Conservation (phyloP, 805 yeast genomes). For the Yamadazyma kitorensis region DNA sequence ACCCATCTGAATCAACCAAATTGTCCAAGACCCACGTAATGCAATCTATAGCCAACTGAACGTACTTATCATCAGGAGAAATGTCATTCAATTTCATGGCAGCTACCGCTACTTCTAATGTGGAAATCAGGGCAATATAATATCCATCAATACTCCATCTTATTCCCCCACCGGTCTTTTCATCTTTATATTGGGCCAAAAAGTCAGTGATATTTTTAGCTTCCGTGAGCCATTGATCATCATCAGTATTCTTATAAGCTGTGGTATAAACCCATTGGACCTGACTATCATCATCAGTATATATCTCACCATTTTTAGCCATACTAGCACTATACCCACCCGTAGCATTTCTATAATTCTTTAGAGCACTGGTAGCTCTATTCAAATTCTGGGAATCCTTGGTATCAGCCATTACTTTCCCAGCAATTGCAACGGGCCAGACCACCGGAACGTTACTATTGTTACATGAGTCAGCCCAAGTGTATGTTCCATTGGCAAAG, state of each 20-base stretch:
- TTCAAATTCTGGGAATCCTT: conserved; percentile 5
- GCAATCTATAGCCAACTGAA: conserved; percentile 17
- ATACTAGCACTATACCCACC: conserved; percentile 24
- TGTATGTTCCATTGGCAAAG: conserved; percentile 6
- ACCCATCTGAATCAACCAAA: conserved; percentile 14
- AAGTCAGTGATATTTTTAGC: conserved; percentile 32
- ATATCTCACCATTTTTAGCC: conserved; percentile 20
- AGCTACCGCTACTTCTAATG: conserved; percentile 23
- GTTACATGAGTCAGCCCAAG: conserved; percentile 17
- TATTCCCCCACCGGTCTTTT: conserved; percentile 47
- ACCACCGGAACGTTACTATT: conserved; percentile 15
- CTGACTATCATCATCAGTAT: conserved; percentile 27
- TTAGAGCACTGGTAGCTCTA: conserved; percentile 12
- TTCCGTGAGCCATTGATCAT: conserved; percentile 5
- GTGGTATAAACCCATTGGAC: conserved; percentile 19
- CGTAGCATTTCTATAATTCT: conserved; percentile 10
- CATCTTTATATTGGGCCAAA: conserved; percentile 64
- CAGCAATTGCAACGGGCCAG: conserved; percentile 26
- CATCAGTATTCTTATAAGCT: conserved; percentile 9
- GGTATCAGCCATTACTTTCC: conserved; percentile 16
- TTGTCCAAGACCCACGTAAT: conserved; percentile 13
- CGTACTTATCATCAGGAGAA: conserved; percentile 9
- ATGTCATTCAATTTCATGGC: conserved; percentile 16
- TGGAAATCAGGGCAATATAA: conserved; percentile 25
- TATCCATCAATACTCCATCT: conserved; percentile 16